phyloP scores from a whole-genome alignment of 352 stramenopile genomes.

The Pythium rishiriense region DNA sequence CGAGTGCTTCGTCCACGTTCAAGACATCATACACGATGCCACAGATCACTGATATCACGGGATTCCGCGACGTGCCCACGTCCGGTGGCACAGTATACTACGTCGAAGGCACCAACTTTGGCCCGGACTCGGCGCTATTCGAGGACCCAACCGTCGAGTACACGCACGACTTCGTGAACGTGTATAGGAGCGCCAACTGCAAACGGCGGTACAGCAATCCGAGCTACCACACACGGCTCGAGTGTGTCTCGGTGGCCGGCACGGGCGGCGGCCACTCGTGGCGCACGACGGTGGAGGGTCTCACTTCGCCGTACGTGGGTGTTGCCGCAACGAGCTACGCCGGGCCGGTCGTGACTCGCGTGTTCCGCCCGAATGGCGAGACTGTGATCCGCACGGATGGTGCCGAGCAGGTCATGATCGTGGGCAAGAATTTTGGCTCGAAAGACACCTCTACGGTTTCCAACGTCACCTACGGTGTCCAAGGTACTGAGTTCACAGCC shows the following conservation, averaged over 20 bases:
- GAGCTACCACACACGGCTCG: constrained; percentile 43
- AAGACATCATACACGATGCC: constrained; percentile 38
- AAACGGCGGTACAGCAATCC: constrained; percentile 49
- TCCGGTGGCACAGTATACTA: constrained; percentile 45
- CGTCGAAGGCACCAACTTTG: constrained; percentile 53
- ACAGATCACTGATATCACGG: constrained; percentile 37
- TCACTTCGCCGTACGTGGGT: constrained; percentile 33
- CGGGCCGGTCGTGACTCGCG: constrained; percentile 53
- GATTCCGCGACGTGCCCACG: constrained; percentile 49
- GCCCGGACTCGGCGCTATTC: constrained; percentile 45
- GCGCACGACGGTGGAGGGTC: constrained; percentile 41
- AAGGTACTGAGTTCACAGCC: constrained; percentile 45
- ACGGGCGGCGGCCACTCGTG: constrained; percentile 47
- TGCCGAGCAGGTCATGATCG: constrained; percentile 50
- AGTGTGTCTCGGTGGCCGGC: constrained; percentile 50
- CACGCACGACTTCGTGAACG: constrained; percentile 32
- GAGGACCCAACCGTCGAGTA: constrained; percentile 54
- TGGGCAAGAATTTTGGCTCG: constrained; percentile 59
- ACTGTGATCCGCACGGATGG: constrained; percentile 51
- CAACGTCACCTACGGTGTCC: constrained; percentile 52
- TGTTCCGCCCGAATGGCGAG: constrained; percentile 48
- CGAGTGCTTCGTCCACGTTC: constrained; percentile 18
- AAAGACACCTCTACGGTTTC: constrained; percentile 34
- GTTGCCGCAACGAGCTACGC: constrained; percentile 52
- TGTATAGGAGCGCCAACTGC: constrained; percentile 49